A percentile compares a stretch with the other conserved stretches of the same genome.
These are phyloP conservation scores for Biscutella laevigata DNA, from an alignment of 441 rosid species.

Conservation along the genomic window DNA sequence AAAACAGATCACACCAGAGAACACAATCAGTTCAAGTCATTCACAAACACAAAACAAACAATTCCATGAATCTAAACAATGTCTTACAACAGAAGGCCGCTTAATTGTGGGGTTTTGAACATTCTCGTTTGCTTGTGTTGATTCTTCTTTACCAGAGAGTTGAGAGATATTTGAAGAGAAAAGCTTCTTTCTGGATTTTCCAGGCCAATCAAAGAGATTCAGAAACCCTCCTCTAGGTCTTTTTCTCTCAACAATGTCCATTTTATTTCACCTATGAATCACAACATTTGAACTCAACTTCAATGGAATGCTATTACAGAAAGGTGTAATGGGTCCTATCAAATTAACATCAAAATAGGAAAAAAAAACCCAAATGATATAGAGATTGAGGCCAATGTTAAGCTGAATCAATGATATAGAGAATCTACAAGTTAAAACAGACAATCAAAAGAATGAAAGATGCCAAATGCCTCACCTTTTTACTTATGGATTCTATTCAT, in stretches of 20 bases:
- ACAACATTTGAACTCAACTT: background rate
- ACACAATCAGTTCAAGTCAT: background rate
- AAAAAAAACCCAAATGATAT: background rate
- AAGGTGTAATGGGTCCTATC: background rate
- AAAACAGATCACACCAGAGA: constrained; percentile 10
- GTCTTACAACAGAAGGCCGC: constrained; percentile 19
- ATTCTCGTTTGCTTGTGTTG: constrained; percentile 23
- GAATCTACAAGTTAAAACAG: background rate
- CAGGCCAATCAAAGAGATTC: constrained; percentile 85
- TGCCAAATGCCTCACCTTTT: constrained; percentile 9
- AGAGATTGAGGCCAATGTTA: no score
- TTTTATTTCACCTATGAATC: constrained; percentile 33
- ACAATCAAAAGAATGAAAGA: background rate
- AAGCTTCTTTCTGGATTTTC: constrained; percentile 88
- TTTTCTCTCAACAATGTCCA: constrained; percentile 50
- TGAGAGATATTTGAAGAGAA: constrained; percentile 49
- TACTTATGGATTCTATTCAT: constrained; percentile 15
- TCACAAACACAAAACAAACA: constrained; percentile 1
- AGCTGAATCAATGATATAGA: no score
- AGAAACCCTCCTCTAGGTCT: constrained; percentile 60
- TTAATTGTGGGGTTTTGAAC: constrained; percentile 17
- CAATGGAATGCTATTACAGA: background rate
- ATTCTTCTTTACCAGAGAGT: constrained; percentile 38
- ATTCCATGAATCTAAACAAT: background rate
- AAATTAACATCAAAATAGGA: background rate